These are phyloP conservation scores for Coprinopsis strossmayeri DNA, from an alignment of 768 basidiomycete species.

Conservation along the genomic window DNA sequence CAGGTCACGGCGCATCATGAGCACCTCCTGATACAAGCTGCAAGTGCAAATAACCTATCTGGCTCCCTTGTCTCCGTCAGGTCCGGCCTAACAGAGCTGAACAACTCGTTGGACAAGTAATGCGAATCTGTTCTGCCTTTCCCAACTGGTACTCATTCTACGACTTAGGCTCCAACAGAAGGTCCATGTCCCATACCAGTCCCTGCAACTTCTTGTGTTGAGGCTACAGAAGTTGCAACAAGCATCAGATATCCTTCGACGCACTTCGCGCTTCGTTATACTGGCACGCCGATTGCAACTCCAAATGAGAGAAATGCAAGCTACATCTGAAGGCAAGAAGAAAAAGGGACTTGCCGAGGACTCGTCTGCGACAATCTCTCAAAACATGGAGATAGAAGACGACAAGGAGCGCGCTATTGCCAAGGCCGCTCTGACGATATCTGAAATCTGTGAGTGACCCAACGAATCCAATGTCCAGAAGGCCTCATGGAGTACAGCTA, in stretches of 20 bases:
- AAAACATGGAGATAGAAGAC: conserved; percentile 47
- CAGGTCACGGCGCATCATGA: conserved; percentile 84
- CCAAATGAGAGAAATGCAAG: conserved; percentile 75
- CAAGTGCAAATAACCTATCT: conserved; percentile 63
- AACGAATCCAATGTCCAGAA: not conserved
- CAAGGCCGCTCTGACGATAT: conserved; percentile 91
- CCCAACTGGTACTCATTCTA: conserved; percentile 16
- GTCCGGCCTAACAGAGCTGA: conserved; percentile 66
- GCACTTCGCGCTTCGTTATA: conserved; percentile 79
- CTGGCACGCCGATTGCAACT: conserved; percentile 75
- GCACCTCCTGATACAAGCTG: conserved; percentile 75
- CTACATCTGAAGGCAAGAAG: conserved; percentile 9
- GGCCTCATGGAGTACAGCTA: conserved; percentile 27
- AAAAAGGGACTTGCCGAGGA: conserved; percentile 14
- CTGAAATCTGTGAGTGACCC: conserved; percentile 71
- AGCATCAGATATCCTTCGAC: conserved; percentile 77
- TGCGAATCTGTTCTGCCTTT: conserved; percentile 15
- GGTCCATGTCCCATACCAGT: conserved; percentile 78
- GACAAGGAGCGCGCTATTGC: conserved; percentile 85
- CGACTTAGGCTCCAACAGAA: conserved; percentile 67
- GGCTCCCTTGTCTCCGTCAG: conserved; percentile 63
- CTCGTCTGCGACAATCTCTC: conserved; percentile 13
- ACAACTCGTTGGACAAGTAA: conserved; percentile 74
- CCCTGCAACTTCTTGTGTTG: conserved; percentile 61
- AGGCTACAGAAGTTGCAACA: conserved; percentile 76